These are phyloP conservation scores for Diaporthe sp. DNA, from an alignment of 2,329 filamentous ascomycete species.

Conservation along the genomic window DNA sequence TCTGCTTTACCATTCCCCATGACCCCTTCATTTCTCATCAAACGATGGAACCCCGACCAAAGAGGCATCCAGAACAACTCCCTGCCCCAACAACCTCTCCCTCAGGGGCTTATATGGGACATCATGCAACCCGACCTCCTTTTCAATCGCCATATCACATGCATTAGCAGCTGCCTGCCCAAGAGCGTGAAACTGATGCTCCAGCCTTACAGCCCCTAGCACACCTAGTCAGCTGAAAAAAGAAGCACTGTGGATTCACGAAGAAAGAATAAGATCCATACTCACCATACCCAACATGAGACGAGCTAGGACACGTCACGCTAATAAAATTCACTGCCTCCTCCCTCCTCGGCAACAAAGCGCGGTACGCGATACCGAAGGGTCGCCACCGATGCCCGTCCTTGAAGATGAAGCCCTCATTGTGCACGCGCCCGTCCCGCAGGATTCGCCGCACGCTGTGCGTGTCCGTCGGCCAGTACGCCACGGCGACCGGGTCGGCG, in stretches of 20 bases:
- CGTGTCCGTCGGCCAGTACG: conserved; percentile 47
- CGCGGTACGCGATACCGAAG: background rate
- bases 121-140: background rate
- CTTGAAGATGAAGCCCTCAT: conserved; percentile 46
- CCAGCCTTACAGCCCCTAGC: background rate
- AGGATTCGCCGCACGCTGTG: conserved; percentile 46
- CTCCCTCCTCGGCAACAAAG: background rate
- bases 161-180: background rate
- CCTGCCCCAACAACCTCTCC: background rate
- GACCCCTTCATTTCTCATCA: background rate
- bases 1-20: background rate
- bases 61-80: background rate
- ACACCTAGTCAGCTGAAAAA: background rate
- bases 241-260: background rate
- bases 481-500: conserved; percentile 44
- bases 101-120: background rate
- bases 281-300: conserved; percentile 3
- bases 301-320: background rate
- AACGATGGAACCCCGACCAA: background rate
- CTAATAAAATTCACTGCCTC: background rate
- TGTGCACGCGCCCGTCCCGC: conserved; percentile 43
- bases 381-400: background rate
- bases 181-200: background rate
- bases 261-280: background rate
- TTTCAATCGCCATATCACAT: background rate